Conservation (phyloP, 2,329 filamentous ascomycete species). For the Aspergillus sp. region DNA sequence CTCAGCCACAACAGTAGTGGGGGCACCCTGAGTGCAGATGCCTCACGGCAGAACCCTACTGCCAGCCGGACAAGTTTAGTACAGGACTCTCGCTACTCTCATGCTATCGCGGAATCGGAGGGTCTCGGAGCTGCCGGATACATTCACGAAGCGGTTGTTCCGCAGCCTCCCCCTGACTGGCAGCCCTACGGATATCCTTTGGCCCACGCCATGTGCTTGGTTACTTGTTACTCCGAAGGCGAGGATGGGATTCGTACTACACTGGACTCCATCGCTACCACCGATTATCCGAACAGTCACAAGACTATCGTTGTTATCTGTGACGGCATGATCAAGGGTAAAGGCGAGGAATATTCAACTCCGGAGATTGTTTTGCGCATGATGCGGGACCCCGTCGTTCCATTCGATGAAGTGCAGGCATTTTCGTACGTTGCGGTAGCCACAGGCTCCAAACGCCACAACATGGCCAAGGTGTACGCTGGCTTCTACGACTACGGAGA, state of each 20-base stretch:
- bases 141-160: slow-evolving; percentile 92
- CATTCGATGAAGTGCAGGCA: slow-evolving; percentile 76
- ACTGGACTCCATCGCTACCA: slow-evolving; percentile 92
- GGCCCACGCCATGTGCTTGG: slow-evolving; percentile 88
- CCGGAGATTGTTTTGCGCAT: slow-evolving; percentile 88
- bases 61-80: slow-evolving; percentile 60
- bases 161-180: slow-evolving; percentile 94
- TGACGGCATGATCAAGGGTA: slow-evolving; percentile 95
- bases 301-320: slow-evolving; percentile 96
- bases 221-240: slow-evolving; percentile 96
- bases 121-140: slow-evolving; percentile 85
- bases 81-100: slow-evolving; percentile 56
- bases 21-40: slow-evolving; percentile 52
- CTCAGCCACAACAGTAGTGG: slow-evolving; percentile 56
- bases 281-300: slow-evolving; percentile 98
- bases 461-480: slow-evolving; percentile 98
- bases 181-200: slow-evolving; percentile 95
- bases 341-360: slow-evolving; percentile 82
- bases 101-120: slow-evolving; percentile 60
- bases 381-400: slow-evolving; percentile 87
- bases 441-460: slow-evolving; percentile 94
- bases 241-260: slow-evolving; percentile 90
- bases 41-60: slow-evolving; percentile 39
- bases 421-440: slow-evolving; percentile 97
- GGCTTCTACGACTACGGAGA: slow-evolving; percentile 97